Percentiles rank a stretch among this genome's conserved stretches.
Conservation (phyloP, 495 filamentous ascomycete genomes). For the Talaromyces adpressus region DNA sequence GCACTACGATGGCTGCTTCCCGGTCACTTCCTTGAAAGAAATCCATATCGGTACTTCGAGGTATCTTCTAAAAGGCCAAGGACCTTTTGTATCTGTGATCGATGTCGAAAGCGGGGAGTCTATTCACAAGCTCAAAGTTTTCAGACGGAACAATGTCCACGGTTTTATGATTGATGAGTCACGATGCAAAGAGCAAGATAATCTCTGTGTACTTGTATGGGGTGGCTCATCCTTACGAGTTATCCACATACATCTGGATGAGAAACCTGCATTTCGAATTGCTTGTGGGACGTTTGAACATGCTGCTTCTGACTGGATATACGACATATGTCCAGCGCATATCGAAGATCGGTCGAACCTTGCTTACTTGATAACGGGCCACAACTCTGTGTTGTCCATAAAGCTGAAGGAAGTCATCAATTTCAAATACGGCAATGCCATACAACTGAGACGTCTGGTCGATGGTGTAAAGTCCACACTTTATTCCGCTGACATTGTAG, state of each 20-base stretch:
- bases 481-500: conserved; percentile 71
- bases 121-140: conserved; percentile 22
- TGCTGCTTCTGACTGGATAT: conserved; percentile 70
- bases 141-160: conserved; percentile 37
- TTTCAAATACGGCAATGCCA: conserved; percentile 16
- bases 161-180: conserved; percentile 25
- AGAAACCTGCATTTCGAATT: conserved; percentile 6
- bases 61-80: conserved; percentile 36
- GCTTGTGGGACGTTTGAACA: conserved; percentile 27
- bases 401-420: conserved; percentile 14
- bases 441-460: conserved; percentile 36
- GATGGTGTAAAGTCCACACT: conserved; percentile 78
- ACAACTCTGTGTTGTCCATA: conserved; percentile 63
- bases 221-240: conserved; percentile 68
- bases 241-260: conserved; percentile 31
- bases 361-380: conserved; percentile 64
- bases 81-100: conserved; percentile 29
- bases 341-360: conserved; percentile 12
- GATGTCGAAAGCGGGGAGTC: conserved; percentile 28
- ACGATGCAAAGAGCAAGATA: conserved; percentile 7
- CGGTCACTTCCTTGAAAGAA: conserved; percentile 33
- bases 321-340: conserved; percentile 51
- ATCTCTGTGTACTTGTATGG: conserved; percentile 52
- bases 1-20: conserved; percentile 41
- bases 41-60: conserved; percentile 18